Conservation (phyloP, 2,329 filamentous ascomycete genomes). For the Penicillium occitanis region DNA sequence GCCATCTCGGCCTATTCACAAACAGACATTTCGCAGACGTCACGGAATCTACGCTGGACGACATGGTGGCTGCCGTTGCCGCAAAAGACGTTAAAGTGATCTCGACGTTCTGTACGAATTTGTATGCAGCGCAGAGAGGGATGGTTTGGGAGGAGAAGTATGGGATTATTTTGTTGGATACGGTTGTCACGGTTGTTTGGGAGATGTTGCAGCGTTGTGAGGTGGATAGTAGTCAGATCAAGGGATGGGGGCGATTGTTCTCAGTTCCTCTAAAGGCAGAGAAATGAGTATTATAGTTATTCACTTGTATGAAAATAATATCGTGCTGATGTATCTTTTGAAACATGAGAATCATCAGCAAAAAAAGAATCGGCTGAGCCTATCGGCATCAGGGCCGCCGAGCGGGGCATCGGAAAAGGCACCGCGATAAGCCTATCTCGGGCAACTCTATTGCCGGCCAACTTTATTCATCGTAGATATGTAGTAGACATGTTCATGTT, state of each 20-base stretch:
- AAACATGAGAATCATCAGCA: neutral
- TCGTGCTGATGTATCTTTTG: neutral
- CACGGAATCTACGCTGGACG: constrained; percentile 7
- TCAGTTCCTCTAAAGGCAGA: neutral
- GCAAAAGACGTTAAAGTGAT: constrained; percentile 7
- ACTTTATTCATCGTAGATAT: neutral
- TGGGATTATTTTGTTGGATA: constrained; percentile 15
- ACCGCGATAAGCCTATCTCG: constrained; percentile 1
- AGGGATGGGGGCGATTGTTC: constrained; percentile 15
- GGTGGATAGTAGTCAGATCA: constrained; percentile 12
- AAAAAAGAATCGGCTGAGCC: neutral
- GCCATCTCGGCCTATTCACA: constrained; percentile 7
- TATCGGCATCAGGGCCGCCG: neutral
- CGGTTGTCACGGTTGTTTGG: constrained; percentile 17
- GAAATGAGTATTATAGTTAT: neutral
- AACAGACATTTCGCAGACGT: constrained; percentile 15
- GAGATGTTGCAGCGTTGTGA: constrained; percentile 15
- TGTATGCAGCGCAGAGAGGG: constrained; percentile 14
- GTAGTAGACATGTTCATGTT: neutral
- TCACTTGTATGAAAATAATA: neutral
- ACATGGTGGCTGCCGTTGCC: constrained; percentile 15
- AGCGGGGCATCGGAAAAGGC: neutral
- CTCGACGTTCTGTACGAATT: constrained; percentile 18
- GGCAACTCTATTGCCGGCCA: neutral
- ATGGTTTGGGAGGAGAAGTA: constrained; percentile 14